Evolutionary conservation across 768 basidiomycete species (phyloP), one percentile per base, ranked within the genome.

Genomic region (Tricholoma furcatifolium): DNA sequence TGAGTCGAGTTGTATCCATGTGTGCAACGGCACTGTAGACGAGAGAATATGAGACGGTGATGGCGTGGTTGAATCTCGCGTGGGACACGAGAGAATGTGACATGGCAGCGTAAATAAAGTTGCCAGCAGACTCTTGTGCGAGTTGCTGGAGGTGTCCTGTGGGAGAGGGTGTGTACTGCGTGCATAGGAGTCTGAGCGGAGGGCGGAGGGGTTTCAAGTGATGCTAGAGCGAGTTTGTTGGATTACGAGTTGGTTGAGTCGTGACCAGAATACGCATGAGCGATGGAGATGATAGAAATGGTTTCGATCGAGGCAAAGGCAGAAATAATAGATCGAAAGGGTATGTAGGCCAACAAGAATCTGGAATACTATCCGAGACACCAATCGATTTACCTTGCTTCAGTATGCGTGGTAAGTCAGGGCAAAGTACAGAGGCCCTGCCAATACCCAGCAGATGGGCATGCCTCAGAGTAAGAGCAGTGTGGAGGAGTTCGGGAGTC

Each of bases 401-500:
- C 31, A 71, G 78, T 57, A 65, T 69, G 24, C 45, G 44, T 0
- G 89, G 88, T 32, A 89, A 67, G 43, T 81, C 69, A 0, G 93
- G 91, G 52, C 74, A 75, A 7, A 83, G 65, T 17, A 90, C 68
- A 0, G 91, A 78, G 12, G 75, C 74, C 50, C 93, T 76, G 6
- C 84, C 93, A 15, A 95, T 73, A 0, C 93, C 93, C 30, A 93
- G 72, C 20, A 94, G 73, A 65, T 95, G 78, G 0, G 91, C 80
- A 53, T 91, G 82, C 5, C 67, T 68, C 8, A 77, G 68, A 0
- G 62, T 57, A 14, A 92, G 74, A 1, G 80, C 87, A 14, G 70
- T 64, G 10, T 74, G 67, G 35, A 93, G 72, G 27, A 81, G 75
- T 0, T 75, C 67, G 14, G 82, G 79, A 0, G 85, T 82, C 20